Evolutionary conservation across 345 rosid species (phyloP), one percentile per base, ranked within the genome.

Genomic region (Syzygium jambos): DNA sequence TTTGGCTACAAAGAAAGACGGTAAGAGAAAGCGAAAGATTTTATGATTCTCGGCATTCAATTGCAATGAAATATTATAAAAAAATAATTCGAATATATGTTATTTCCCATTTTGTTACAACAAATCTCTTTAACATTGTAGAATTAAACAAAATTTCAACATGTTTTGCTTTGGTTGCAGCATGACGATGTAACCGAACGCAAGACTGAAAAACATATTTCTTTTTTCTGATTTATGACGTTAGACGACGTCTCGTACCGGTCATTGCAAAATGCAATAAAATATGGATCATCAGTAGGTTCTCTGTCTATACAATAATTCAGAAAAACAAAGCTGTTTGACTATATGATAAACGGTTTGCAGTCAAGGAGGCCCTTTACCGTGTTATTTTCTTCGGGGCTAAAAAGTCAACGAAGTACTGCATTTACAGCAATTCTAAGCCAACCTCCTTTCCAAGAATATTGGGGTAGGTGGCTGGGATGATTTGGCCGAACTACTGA

Each of bases 401-500:
- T 25, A 29, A 57, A 57, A n/a, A 57, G 1, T 57, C 7, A 11
- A 57, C 65, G 65, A 25, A 57, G 65, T 57, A n/a, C 65, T 57
- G 65, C 29, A 57, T 57, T 11, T 3, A 25, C 15, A 0, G 29
- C 65, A 57, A 57, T 1, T 57, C 29, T 57, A 4, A 14, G 0
- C 29, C 29, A 25, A 0, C 29, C 15, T 25, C 29, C 29, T 57
- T 57, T 14, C 29, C 27, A 11, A 57, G 15, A 57, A 57, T 57
- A 57, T 57, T 57, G 15, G 11, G 29, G 65, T 11, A 4, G 65
- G 15, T 11, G 63, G 63, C 63, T 25, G 0, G 29, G 15, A 25
- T 0, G 0, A 57, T 4, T 25, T 25, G 29, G 63, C 29, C 6
- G 0, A 5, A 23, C 25, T 5, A 57, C 5, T 25, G 29, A 52